Evolutionary conservation across 352 stramenopile genomes (phyloP), one percentile per base, ranked within the genome.

Genomic region (Phytophthora multivora): DNA sequence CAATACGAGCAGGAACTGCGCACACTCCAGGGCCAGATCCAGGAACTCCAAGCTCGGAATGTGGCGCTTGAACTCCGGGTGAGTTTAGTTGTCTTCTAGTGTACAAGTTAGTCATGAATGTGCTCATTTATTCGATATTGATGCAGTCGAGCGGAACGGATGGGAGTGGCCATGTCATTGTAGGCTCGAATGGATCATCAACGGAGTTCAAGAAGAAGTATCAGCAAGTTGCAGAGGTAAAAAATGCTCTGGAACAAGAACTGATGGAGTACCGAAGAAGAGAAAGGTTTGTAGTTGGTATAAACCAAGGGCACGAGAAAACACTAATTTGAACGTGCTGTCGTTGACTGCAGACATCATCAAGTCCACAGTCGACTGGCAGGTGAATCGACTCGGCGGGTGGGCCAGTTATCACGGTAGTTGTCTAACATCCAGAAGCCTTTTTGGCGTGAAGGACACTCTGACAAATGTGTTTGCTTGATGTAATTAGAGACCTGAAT

Each of bases 1-100:
- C 82, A 91, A 51, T 93, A 91, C 53, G 81, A 94, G 15, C 66
- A 77, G 25, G 86, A 94, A 38, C 51, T 91, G 11, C 54, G 78
- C 26, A 61, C 59, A 23, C 66, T 91, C 21, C 64, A 80, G 18
- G 73, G 59, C 15, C 77, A 91, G 58, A 52, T 91, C 13, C 71
- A 90, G 26, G 62, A 85, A 50, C 57, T 93, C 4, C 83, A 86
- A 7, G 53, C 63, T 35, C 69, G 74, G 2, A 93, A 93, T 56
- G 76, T 93, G 1, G 63, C 76, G 25, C 65, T 93, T 10, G 86
- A 94, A 41, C 72, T 94, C 5, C 67, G 71, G 69, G 78, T 89
- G 59, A 51, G 16, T 33, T 9, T 21, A 18, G n/a, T 19, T 12
- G 18, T 23, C 5, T 31, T 5, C 16, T 31, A 36, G 8, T 21